Evolutionary conservation across 2,329 filamentous ascomycete genomes (phyloP), one percentile per base, ranked within the genome.

Genomic region (Daldinia sp.): DNA sequence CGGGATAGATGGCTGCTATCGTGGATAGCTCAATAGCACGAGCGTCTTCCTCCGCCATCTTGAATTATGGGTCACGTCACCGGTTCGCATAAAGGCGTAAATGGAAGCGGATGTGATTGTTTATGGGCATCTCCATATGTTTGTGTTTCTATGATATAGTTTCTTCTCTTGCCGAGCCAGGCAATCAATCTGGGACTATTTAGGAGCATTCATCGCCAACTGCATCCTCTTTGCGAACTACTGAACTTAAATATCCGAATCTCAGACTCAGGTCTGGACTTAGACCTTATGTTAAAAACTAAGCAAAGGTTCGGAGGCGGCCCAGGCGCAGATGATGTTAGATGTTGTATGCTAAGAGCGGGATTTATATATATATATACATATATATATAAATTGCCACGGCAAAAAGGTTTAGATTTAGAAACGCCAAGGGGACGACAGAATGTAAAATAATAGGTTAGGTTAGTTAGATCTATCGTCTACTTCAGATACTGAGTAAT

Each of bases 1-100:
- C 88, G n/a, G 88, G 88, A 67, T 84, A 91, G 70, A 91, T 90
- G 64, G 87, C 86, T 58, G 81, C 77, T 58, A 90, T 81, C 11
- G 86, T 83, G 70, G 81, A 83, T 56, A 90, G 79, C 78, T 90
- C 88, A 47, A 82, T 78, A 56, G 80, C 75, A 50, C 88, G 86
- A 66, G 81, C 83, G 70, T 84, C 81, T 66, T 75, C 77, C 60
- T 77, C 77, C 57, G 50, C 61, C 64, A 67, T 67, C 30, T 35
- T 60, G 41, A 15, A n/a, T 58, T 23, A 45, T 13, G 21, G 21
- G 13, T 45, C 47, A 51, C 32, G 69, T 67, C 50, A 66, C 72
- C 75, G 58, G 78, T 54, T 68, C 27, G 56, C 59, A 64, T 65
- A 53, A 43, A 65, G 51, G 48, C 48, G 51, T 58, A 25, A 54